A percentile compares a stretch with the other conserved stretches of the same genome.
Evolutionary conservation across 2,329 filamentous ascomycete genomes (phyloP).

Genomic region (Botryosphaeria dothidea): DNA sequence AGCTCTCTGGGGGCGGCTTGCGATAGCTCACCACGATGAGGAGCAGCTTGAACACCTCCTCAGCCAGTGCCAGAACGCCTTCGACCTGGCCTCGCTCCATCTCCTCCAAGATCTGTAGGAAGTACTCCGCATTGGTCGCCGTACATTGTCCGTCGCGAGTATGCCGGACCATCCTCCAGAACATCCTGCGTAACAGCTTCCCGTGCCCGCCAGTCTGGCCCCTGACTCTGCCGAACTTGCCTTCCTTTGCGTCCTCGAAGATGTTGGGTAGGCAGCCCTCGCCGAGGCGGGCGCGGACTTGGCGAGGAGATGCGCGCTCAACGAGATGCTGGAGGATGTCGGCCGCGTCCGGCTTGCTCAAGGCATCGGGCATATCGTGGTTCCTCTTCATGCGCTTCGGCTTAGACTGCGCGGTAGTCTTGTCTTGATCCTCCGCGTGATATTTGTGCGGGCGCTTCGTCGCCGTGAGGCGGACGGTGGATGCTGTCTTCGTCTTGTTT

Average conservation of each 20-base stretch:
- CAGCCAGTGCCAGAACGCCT: not conserved
- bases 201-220: not conserved
- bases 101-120: not conserved
- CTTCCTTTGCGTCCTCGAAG: not conserved
- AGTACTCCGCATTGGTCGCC: not conserved
- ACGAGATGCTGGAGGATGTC: not conserved
- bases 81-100: not conserved
- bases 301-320: not conserved
- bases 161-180: not conserved
- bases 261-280: not conserved
- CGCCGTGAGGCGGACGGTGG: no score
- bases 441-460: no score
- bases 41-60: not conserved
- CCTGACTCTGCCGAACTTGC: not conserved
- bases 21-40: not conserved
- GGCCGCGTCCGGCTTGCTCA: not conserved
- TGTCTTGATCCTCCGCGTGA: not conserved
- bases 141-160: not conserved
- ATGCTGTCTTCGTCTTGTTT: no score
- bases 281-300: not conserved
- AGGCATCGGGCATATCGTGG: not conserved
- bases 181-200: not conserved
- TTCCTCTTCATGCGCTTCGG: not conserved
- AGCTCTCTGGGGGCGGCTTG: not conserved
- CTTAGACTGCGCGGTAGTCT: not conserved